Percentiles rank a stretch among this genome's conserved stretches.
Conservation (phyloP, 2,329 filamentous ascomycete genomes). For the Knoxdaviesia capensis region DNA sequence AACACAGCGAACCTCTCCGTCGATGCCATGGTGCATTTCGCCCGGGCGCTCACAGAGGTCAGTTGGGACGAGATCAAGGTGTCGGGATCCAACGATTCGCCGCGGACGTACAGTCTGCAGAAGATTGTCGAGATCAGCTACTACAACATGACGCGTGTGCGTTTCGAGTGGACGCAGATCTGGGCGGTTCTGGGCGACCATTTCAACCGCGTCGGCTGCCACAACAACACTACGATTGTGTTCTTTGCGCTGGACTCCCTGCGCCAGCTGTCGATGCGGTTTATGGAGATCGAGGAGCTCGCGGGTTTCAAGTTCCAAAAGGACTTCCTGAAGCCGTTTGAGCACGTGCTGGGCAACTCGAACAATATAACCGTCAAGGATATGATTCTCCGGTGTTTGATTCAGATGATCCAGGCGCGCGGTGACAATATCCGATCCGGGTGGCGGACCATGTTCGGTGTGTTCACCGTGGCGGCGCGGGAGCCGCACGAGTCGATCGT, state of each 20-base stretch:
- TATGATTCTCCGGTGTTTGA: constrained; percentile 85
- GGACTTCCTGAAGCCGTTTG: constrained; percentile 94
- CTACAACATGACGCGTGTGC: constrained; percentile 98
- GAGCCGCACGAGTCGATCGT: constrained; percentile 93
- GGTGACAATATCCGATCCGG: constrained; percentile 95
- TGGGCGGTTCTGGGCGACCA: constrained; percentile 97
- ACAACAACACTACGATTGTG: constrained; percentile 89
- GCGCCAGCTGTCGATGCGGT: constrained; percentile 90
- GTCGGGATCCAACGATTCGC: constrained; percentile 86
- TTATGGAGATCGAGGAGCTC: constrained; percentile 94
- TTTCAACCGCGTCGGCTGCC: constrained; percentile 94
- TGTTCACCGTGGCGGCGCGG: constrained; percentile 85
- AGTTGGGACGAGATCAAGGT: constrained; percentile 99
- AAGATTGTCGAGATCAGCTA: constrained; percentile 98
- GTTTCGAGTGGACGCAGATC: constrained; percentile 95
- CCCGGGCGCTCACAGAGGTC: constrained; percentile 77
- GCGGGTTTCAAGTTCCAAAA: constrained; percentile 99
- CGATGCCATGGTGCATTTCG: constrained; percentile 90
- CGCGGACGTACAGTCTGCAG: constrained; percentile 89
- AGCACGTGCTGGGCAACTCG: constrained; percentile 90
- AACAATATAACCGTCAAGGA: constrained; percentile 87
- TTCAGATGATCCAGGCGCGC: constrained; percentile 96
- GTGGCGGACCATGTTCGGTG: constrained; percentile 98
- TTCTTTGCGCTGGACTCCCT: constrained; percentile 95
- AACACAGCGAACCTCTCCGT: constrained; percentile 86